Evolutionary conservation across 2,329 filamentous ascomycete species (phyloP).

Genomic region (Emergomyces orientalis): DNA sequence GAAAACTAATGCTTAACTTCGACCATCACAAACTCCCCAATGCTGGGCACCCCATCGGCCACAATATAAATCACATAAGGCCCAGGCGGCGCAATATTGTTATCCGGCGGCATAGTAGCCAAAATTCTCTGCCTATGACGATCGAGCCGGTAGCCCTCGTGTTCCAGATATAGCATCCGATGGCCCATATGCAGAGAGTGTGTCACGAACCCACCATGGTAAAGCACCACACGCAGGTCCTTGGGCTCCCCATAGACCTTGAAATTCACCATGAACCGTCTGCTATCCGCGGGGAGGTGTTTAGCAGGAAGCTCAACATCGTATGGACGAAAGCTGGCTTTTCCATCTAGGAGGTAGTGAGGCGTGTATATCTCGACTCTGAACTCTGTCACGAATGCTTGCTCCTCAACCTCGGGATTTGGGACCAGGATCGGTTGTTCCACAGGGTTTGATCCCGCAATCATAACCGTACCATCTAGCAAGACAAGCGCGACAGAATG

Average conservation of each 20-base stretch:
- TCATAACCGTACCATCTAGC: conserved; percentile 50
- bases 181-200: conserved; percentile 55
- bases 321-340: conserved; percentile 41
- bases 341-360: conserved; percentile 48
- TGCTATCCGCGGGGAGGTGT: conserved; percentile 36
- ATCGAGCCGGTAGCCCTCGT: conserved; percentile 38
- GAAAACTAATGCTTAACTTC: not conserved
- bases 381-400: conserved; percentile 49
- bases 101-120: conserved; percentile 47
- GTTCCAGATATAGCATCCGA: conserved; percentile 47
- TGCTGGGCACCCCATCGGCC: conserved; percentile 45
- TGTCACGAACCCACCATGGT: conserved; percentile 53
- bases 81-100: conserved; percentile 48
- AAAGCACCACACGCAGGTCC: conserved; percentile 43
- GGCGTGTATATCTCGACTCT: conserved; percentile 54
- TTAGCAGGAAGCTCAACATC: conserved; percentile 39
- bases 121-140: conserved; percentile 36
- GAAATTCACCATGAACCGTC: conserved; percentile 42
- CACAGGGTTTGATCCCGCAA: conserved; percentile 53
- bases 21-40: conserved; percentile 44
- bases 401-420: conserved; percentile 34
- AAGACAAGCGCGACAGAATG: conserved; percentile 53
- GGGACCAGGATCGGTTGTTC: conserved; percentile 46
- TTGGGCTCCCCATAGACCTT: conserved; percentile 35
- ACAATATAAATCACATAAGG: conserved; percentile 53